Conservation (phyloP, 768 basidiomycete genomes). For the Suillus subaureus region DNA sequence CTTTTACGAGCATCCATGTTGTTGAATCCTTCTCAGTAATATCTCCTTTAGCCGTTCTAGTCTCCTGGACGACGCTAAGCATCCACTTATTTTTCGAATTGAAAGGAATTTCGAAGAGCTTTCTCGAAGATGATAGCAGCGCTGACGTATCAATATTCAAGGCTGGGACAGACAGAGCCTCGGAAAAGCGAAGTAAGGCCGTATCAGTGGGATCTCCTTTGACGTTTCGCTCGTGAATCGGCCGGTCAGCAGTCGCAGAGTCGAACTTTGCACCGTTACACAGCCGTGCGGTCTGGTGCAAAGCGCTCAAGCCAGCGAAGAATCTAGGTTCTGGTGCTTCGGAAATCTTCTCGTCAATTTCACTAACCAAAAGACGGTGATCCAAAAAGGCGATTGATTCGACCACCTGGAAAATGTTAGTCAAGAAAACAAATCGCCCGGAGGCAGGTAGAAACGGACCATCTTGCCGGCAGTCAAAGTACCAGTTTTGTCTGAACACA, state of each 20-base stretch:
- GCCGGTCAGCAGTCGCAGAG: constrained; percentile 23
- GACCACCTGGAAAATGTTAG: constrained; percentile 33
- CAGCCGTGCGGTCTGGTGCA: constrained; percentile 48
- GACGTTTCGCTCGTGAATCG: constrained; percentile 36
- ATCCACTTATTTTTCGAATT: constrained; percentile 63
- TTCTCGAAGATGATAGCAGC: constrained; percentile 23
- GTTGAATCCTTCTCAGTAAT: constrained; percentile 12
- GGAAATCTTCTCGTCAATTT: constrained; percentile 20
- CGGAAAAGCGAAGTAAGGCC: constrained; percentile 53
- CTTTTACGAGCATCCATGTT: constrained; percentile 50
- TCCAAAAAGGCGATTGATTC: constrained; percentile 42
- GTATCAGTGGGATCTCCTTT: constrained; percentile 57
- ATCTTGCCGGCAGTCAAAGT: constrained; percentile 53
- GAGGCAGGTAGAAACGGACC: constrained; percentile 26
- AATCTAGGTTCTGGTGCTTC: constrained; percentile 13
- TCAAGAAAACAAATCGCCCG: not conserved
- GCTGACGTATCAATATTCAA: constrained; percentile 25
- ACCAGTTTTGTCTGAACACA: constrained; percentile 61
- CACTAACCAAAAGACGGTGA: constrained; percentile 20
- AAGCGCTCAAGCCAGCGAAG: constrained; percentile 27
- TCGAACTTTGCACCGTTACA: constrained; percentile 63
- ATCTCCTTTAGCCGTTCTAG: constrained; percentile 17
- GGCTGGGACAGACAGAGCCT: constrained; percentile 29
- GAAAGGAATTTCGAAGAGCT: constrained; percentile 43
- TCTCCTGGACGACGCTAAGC: constrained; percentile 43